Conservation (phyloP, 257 asterid species). For the Eustoma russellianum region DNA sequence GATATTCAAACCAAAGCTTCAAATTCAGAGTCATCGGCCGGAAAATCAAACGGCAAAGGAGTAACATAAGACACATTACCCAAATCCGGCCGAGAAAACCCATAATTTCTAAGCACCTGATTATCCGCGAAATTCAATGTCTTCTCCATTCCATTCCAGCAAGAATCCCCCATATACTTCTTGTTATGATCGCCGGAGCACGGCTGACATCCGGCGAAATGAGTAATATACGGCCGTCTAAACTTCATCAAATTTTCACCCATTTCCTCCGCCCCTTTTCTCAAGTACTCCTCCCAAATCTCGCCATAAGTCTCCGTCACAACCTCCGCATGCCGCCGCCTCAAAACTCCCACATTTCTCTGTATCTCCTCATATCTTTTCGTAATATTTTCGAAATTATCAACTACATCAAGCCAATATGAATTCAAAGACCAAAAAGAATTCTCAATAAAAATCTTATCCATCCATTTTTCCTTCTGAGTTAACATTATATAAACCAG, state of each 20-base stretch:
- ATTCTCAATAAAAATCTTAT: constrained; percentile 19
- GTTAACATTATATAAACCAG: constrained; percentile 16
- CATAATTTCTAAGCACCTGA: constrained; percentile 26
- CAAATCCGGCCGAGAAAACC: constrained; percentile 16
- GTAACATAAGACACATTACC: constrained; percentile 8
- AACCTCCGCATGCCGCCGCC: constrained; percentile 21
- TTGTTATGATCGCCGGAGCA: constrained; percentile 23
- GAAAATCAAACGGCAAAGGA: constrained; percentile 23
- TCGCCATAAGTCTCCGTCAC: constrained; percentile 13
- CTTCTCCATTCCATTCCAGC: constrained; percentile 23
- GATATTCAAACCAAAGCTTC: constrained; percentile 2
- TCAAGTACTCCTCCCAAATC: constrained; percentile 13
- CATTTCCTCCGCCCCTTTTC: constrained; percentile 7
- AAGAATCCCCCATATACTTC: constrained; percentile 14
- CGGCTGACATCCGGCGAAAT: constrained; percentile 34
- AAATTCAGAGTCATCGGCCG: constrained; percentile 1
- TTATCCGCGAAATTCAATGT: constrained; percentile 32
- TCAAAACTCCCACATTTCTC: constrained; percentile 3
- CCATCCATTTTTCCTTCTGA: constrained; percentile 17
- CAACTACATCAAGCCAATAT: constrained; percentile 21
- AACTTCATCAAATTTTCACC: not conserved
- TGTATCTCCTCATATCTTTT: constrained; percentile 13
- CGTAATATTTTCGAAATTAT: constrained; percentile 12
- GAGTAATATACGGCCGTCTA: constrained; percentile 25
- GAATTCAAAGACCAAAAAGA: constrained; percentile 16